Conservation (phyloP, 257 asterid species). For the Coffea eugenioides region DNA sequence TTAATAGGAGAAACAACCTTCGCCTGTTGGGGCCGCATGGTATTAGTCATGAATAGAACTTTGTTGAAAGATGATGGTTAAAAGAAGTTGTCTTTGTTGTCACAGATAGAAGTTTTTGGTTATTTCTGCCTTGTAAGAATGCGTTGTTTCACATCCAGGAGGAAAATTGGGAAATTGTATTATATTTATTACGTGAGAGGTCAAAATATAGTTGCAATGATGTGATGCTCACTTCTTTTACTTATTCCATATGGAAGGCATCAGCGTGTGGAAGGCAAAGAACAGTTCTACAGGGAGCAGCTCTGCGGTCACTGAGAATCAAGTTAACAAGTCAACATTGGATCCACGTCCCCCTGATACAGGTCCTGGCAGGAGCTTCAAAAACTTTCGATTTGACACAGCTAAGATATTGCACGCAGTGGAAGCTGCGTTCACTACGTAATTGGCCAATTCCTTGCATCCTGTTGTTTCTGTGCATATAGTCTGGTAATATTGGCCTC, state of each 20-base stretch:
- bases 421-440: slow-evolving; percentile 56
- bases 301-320: slow-evolving; percentile 48
- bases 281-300: slow-evolving; percentile 54
- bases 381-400: slow-evolving; percentile 71
- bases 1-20: not conserved
- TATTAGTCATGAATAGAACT: too few relatives aligned
- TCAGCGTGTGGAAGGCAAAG: slow-evolving; percentile 69
- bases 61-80: too few relatives aligned
- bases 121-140: not conserved
- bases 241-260: slow-evolving; percentile 41
- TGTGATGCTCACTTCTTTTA: slow-evolving; percentile 5
- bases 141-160: not conserved
- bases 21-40: not conserved
- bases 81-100: not conserved
- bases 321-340: slow-evolving; percentile 39
- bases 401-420: slow-evolving; percentile 56
- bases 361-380: slow-evolving; percentile 56
- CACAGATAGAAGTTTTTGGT: not conserved
- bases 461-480: slow-evolving; percentile 24
- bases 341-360: slow-evolving; percentile 36
- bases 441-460: slow-evolving; percentile 14
- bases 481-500: slow-evolving; percentile 7
- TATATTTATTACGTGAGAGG: not conserved
- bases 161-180: not conserved
- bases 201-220: too few relatives aligned